phyloP scores from a whole-genome alignment of 2,329 filamentous ascomycete species.

The Cladorrhinum sp. region DNA sequence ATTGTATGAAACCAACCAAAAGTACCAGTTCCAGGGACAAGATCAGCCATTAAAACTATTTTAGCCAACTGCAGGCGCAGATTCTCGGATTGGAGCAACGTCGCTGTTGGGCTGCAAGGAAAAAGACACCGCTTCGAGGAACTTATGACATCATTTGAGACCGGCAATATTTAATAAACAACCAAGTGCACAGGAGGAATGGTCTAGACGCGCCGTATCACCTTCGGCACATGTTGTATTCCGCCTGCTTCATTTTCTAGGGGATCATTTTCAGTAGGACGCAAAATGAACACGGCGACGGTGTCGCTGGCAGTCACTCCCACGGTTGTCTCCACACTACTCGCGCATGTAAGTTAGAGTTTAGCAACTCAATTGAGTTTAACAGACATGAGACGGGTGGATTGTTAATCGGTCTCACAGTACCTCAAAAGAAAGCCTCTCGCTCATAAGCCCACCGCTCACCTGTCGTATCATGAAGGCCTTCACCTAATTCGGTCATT shows the following conservation, averaged over 20 bases:
- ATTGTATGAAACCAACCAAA: background rate
- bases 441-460: constrained; percentile 77
- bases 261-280: background rate
- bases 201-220: constrained; percentile 6
- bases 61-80: background rate
- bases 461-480: constrained; percentile 92
- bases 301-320: constrained; percentile 83
- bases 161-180: constrained; percentile 1
- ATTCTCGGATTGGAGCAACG: constrained; percentile 8
- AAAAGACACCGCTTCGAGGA: background rate
- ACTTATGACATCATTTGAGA: constrained; percentile 21
- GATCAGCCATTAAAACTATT: background rate
- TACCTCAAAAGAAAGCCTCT: constrained; percentile 77
- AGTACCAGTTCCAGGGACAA: background rate
- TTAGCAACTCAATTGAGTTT: background rate
- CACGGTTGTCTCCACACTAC: constrained; percentile 78
- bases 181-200: background rate
- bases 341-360: constrained; percentile 70
- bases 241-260: background rate
- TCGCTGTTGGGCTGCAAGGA: constrained; percentile 13
- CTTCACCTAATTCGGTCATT: constrained; percentile 84
- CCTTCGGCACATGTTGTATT: background rate
- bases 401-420: constrained; percentile 41
- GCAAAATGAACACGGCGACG: constrained; percentile 68
- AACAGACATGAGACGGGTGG: background rate